Base-by-base conservation (phyloP, 805 yeast genomes). In the Saccharomyces mikatae region DNA sequence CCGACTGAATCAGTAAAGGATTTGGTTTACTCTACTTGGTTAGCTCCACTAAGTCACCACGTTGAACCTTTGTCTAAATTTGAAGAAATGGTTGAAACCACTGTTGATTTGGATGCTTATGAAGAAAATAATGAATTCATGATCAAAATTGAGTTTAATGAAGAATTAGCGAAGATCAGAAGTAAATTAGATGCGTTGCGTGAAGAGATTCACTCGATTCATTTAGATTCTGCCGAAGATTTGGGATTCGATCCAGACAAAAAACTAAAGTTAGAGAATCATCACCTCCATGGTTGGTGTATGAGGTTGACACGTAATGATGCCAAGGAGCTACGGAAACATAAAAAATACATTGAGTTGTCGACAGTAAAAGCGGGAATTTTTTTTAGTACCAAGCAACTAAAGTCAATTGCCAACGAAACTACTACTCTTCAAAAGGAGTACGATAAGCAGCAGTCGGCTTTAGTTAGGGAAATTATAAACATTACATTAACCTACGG, bases 351-450 rank as follows among this genome's bases (percentile, higher is more conserved):
- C 66, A 78, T 78, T 51, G 97, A 94, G 68, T 74, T 92, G 47
- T 87, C 90, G 51, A 92, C 97, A 0, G 95, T 89, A 30, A 94
- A 94, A 67, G 96, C 97, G 1, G 99, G 99, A 54, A 92, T 92
- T 4, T 89, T 78, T 68, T 94, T 94, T 75, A 89, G 96, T 9
- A 89, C 96, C 1, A 70, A 74, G 47, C 77, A 78, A 57, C 74
- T 94, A 60, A 76, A 80, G 46, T 75, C 77, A n/a, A 73, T 84
- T 36, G 82, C 90, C 13, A 72, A 75, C 41, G 80, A 83, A 55
- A 83, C 82, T 60, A 71, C 73, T 13, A 80, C 81, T 48, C 73
- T 86, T 26, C 82, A 83, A 56, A 75, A 77, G 13, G 85, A 83
- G 55, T 92, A 92, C 68, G 83, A 86, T 57, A 74, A 73, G 53